phyloP scores from a whole-genome alignment of 2,329 filamentous ascomycete species.

The Xylaria sp. region DNA sequence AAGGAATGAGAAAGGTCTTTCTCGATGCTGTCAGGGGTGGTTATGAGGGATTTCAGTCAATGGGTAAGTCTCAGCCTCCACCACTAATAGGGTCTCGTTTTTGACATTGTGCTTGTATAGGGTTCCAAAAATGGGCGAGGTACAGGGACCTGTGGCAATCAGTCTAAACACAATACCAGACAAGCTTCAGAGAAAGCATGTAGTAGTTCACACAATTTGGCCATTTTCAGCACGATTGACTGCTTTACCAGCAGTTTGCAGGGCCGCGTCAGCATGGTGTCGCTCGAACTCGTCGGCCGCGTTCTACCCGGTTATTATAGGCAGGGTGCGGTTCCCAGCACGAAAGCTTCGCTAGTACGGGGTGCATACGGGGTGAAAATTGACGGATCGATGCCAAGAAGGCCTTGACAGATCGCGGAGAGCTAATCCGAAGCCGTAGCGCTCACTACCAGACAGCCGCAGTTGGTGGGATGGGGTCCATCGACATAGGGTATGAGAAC shows the following conservation, averaged over 20 bases:
- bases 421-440: constrained; percentile 2
- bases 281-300: not conserved
- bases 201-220: not conserved
- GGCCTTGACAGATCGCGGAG: not conserved
- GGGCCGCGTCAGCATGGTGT: not conserved
- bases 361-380: not conserved
- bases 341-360: constrained; percentile 3
- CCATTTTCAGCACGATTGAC: not conserved
- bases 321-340: not conserved
- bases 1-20: constrained; percentile 58
- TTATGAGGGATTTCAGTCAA: constrained; percentile 52
- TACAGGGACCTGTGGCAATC: constrained; percentile 59
- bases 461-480: constrained; percentile 7
- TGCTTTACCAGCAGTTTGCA: not conserved
- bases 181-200: constrained; percentile 3
- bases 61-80: constrained; percentile 48
- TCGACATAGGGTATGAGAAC: constrained; percentile 4
- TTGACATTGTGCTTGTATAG: constrained; percentile 38
- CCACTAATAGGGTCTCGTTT: constrained; percentile 9
- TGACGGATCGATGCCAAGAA: not conserved
- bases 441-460: not conserved
- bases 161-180: constrained; percentile 33
- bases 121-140: constrained; percentile 60
- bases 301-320: not conserved
- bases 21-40: constrained; percentile 58